A percentile compares a stretch with the other conserved stretches of the same genome.
Evolutionary conservation across 139 green algal genomes (phyloP).

Genomic region (Astrephomene gubernaculifera): DNA sequence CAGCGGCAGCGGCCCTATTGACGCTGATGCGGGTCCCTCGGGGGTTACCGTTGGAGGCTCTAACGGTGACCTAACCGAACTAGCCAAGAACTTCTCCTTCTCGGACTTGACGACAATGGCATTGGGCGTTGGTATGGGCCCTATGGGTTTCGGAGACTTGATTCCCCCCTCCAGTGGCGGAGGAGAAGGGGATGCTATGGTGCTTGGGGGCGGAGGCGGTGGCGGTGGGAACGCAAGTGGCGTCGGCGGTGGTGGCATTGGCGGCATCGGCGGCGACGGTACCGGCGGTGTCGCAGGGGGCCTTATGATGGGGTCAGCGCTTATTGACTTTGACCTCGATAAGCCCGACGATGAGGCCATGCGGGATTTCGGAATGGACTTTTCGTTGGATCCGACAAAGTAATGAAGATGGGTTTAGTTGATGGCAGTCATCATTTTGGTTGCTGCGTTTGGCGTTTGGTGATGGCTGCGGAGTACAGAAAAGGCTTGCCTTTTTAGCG

Average conservation of each 20-base stretch:
- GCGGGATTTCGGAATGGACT: slow-evolving; percentile 20
- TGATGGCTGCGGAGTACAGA: too few species aligned
- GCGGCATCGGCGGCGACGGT: background rate
- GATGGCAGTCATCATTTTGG: too few species aligned
- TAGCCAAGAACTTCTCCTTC: slow-evolving; percentile 21
- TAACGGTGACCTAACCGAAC: background rate
- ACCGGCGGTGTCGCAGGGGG: background rate
- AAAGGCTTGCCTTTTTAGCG: too few species aligned
- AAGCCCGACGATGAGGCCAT: slow-evolving; percentile 27
- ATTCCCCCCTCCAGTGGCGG: background rate
- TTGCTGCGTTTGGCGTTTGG: too few species aligned
- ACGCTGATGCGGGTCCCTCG: background rate
- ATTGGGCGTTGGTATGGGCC: slow-evolving; percentile 27
- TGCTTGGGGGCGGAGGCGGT: slow-evolving; percentile 1
- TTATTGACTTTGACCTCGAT: background rate
- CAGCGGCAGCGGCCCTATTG: background rate
- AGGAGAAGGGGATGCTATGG: slow-evolving; percentile 3
- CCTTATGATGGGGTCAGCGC: background rate
- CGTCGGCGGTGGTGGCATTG: background rate
- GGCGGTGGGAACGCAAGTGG: background rate
- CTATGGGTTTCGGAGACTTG: slow-evolving; percentile 8
- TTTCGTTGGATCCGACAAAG: background rate
- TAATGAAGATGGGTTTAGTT: background rate
- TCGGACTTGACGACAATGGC: slow-evolving; percentile 25
- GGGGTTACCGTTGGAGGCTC: too few species aligned